phyloP scores from a whole-genome alignment of 108 stramenopile genomes.

The Cyclotella baltica region DNA sequence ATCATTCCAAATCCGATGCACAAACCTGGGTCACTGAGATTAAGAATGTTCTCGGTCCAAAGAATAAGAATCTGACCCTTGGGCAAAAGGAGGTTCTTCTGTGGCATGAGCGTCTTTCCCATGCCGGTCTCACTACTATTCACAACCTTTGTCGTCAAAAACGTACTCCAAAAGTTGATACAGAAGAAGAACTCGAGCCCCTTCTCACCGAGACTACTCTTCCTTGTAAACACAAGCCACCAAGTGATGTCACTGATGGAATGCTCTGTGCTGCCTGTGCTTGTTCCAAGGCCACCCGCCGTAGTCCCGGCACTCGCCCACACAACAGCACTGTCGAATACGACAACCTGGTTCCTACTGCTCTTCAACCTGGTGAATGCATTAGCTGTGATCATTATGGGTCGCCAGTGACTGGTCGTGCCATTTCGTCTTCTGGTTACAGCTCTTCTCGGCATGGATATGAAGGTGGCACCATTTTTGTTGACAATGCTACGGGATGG shows the following conservation, averaged over 20 bases:
- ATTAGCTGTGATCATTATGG: slow-evolving; percentile 56
- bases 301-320: background rate
- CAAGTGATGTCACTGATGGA: background rate
- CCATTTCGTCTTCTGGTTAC: slow-evolving; percentile 32
- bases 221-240: background rate
- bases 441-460: slow-evolving; percentile 14
- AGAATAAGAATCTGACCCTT: background rate
- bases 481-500: slow-evolving; percentile 40
- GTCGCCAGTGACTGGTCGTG: slow-evolving; percentile 38
- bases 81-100: slow-evolving; percentile 10
- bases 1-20: background rate
- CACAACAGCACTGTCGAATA: background rate
- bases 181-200: background rate
- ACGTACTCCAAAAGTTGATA: background rate
- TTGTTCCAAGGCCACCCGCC: slow-evolving; percentile 3
- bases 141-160: background rate
- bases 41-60: background rate
- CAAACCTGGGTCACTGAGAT: background rate
- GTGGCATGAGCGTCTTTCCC: slow-evolving; percentile 22
- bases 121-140: slow-evolving; percentile 1
- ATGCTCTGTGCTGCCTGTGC: slow-evolving; percentile 13
- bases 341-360: background rate
- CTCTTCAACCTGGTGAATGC: slow-evolving; percentile 42
- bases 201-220: background rate
- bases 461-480: slow-evolving; percentile 54